phyloP scores from a whole-genome alignment of 345 rosid genomes.

The Pelargonium nanum region DNA sequence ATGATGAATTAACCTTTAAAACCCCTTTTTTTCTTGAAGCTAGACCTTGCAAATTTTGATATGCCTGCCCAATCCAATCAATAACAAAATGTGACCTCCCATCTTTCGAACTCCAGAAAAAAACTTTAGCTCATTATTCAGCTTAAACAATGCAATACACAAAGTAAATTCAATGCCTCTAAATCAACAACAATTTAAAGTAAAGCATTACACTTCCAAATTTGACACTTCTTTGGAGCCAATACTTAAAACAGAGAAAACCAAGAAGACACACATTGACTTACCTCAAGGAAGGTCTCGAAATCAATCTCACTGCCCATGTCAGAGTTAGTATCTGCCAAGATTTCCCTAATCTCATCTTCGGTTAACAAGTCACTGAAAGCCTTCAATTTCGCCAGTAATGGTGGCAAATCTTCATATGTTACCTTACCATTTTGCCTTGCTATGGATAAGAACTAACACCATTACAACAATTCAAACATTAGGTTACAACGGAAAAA shows the following conservation, averaged over 20 bases:
- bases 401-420: conserved; percentile 43
- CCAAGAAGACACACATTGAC: conserved; percentile 8
- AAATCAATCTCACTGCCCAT: conserved; percentile 42
- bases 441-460: conserved; percentile 48
- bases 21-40: conserved; percentile 48
- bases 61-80: conserved; percentile 41
- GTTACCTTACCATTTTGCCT: conserved; percentile 55
- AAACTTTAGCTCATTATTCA: not conserved
- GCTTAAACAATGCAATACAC: not conserved
- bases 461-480: conserved; percentile 6
- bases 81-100: conserved; percentile 14
- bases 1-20: conserved; percentile 53
- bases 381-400: conserved; percentile 57
- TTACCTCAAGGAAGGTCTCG: conserved; percentile 75
- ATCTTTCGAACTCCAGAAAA: not conserved
- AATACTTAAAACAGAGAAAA: not conserved
- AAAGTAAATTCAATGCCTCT: not conserved
- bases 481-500: not conserved
- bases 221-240: not conserved
- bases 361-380: conserved; percentile 41
- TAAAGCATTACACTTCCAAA: not conserved
- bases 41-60: conserved; percentile 50
- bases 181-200: no score
- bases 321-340: conserved; percentile 34
- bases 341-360: conserved; percentile 47